These are phyloP conservation scores for Globisporangium acanthophoron DNA, from an alignment of 352 stramenopile species.

Conservation along the genomic window DNA sequence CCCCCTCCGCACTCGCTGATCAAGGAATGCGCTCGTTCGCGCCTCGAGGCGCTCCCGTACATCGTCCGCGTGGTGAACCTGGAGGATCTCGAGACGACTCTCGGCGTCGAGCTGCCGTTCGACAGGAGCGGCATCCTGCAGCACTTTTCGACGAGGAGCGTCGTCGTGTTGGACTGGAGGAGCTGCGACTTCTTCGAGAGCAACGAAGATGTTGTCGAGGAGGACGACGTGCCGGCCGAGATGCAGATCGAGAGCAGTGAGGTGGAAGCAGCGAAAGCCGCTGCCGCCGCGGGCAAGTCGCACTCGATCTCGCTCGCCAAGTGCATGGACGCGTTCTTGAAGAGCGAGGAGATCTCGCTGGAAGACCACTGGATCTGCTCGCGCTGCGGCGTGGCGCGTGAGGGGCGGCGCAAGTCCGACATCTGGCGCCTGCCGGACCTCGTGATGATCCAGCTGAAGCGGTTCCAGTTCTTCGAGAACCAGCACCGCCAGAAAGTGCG, in stretches of 20 bases:
- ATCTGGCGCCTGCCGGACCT: conserved; percentile 75
- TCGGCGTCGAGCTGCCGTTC: conserved; percentile 32
- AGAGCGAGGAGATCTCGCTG: conserved; percentile 58
- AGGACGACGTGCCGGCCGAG: conserved; percentile 29
- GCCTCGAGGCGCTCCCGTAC: conserved; percentile 35
- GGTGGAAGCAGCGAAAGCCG: neutral
- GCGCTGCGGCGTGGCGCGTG: conserved; percentile 51
- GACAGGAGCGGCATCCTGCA: conserved; percentile 54
- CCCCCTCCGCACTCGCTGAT: conserved; percentile 1
- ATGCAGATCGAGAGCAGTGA: conserved; percentile 12
- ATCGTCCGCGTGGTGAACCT: conserved; percentile 50
- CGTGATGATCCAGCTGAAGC: conserved; percentile 88
- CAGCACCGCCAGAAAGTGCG: conserved; percentile 81
- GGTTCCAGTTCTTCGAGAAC: conserved; percentile 85
- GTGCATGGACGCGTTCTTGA: conserved; percentile 72
- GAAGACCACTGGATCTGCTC: conserved; percentile 78
- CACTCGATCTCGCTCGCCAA: conserved; percentile 41
- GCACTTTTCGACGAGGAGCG: conserved; percentile 66
- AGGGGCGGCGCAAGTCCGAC: conserved; percentile 48
- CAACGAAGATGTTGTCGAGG: conserved; percentile 22
- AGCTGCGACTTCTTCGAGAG: conserved; percentile 10
- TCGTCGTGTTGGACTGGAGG: conserved; percentile 74
- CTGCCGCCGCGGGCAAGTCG: conserved; percentile 6
- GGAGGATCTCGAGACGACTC: conserved; percentile 38
- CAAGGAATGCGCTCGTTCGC: conserved; percentile 1